Evolutionary conservation across 2,329 filamentous ascomycete genomes (phyloP), one percentile per base, ranked within the genome.

Genomic region (Neofusicoccum kwambonambiense): DNA sequence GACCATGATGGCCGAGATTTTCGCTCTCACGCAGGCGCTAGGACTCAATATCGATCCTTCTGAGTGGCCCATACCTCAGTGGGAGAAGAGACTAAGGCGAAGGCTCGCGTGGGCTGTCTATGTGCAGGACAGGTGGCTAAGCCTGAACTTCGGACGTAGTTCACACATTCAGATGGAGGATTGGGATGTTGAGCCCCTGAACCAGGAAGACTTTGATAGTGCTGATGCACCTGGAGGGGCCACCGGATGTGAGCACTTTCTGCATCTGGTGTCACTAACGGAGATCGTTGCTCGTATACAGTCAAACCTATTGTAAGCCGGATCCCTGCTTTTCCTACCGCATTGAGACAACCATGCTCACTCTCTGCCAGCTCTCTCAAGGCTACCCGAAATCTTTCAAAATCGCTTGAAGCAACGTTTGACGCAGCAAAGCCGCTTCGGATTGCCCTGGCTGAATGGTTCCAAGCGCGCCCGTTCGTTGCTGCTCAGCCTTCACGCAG

Each of bases 61-160:
- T 0, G 74, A 79, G 22, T 90, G 88, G 88, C 81, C 83, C 13
- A 84, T 90, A 47, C 87, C 87, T 1, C 75, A 77, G 0, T 89
- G 87, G 86, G 88, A 90, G 70, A 83, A 85, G 64, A 84, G 86
- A 0, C 76, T 89, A 19, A 79, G 88, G 12, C 84, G 86, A 69
- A 78, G 88, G n/a, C 75, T 90, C 0, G 86, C 85, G 0, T 90
- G 88, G 87, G 87, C 83, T 1, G 74, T 89, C 0, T 89, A 83
- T 67, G 86, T 88, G 80, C 87, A 89, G 70, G 87, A 90, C 67
- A 87, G 84, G 69, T 88, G 84, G 86, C 82, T 83, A 1, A 81
- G 83, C 2, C 77, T 87, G 45, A 82, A 85, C 31, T 83, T 86
- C 68, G 86, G 86, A 9, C 79, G 86, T 34, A 85, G 84, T 11